phyloP scores from a whole-genome alignment of 768 basidiomycete species.

The Cubamyces lactineus region DNA sequence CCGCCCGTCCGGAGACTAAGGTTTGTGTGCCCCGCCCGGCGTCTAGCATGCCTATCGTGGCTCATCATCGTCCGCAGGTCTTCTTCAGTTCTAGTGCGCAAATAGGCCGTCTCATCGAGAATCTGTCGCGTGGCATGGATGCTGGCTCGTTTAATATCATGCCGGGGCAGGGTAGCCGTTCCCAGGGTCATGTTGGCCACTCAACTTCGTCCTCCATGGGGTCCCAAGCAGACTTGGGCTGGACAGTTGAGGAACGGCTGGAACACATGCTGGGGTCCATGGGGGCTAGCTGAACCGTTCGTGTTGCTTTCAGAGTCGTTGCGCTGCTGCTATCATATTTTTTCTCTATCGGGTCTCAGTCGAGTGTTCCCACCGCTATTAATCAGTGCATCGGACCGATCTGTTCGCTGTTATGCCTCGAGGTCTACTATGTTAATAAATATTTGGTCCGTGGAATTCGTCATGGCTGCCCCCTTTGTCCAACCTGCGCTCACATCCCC shows the following conservation, averaged over 20 bases:
- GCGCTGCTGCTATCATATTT: slow-evolving; percentile 20
- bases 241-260: slow-evolving; percentile 76
- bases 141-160: slow-evolving; percentile 82
- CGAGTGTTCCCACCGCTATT: slow-evolving; percentile 10
- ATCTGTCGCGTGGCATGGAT: slow-evolving; percentile 79
- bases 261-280: slow-evolving; percentile 66
- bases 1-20: slow-evolving; percentile 81
- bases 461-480: slow-evolving; percentile 7
- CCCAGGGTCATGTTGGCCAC: slow-evolving; percentile 36
- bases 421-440: slow-evolving; percentile 18
- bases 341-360: slow-evolving; percentile 9
- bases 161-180: slow-evolving; percentile 42
- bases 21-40: slow-evolving; percentile 43
- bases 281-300: slow-evolving; percentile 32
- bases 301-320: slow-evolving; percentile 17
- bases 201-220: slow-evolving; percentile 64
- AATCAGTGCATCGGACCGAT: slow-evolving; percentile 14
- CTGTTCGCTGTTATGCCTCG: slow-evolving; percentile 7
- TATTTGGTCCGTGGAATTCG: slow-evolving; percentile 16
- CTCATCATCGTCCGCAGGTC: slow-evolving; percentile 47
- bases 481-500: slow-evolving; percentile 40
- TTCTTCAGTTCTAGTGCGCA: slow-evolving; percentile 77
- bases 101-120: slow-evolving; percentile 84
- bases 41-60: slow-evolving; percentile 12
- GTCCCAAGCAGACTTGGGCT: slow-evolving; percentile 62